A percentile compares a stretch with the other conserved stretches of the same genome.
Evolutionary conservation across 139 green algal species (phyloP).

Genomic region (Haematococcus sp.): DNA sequence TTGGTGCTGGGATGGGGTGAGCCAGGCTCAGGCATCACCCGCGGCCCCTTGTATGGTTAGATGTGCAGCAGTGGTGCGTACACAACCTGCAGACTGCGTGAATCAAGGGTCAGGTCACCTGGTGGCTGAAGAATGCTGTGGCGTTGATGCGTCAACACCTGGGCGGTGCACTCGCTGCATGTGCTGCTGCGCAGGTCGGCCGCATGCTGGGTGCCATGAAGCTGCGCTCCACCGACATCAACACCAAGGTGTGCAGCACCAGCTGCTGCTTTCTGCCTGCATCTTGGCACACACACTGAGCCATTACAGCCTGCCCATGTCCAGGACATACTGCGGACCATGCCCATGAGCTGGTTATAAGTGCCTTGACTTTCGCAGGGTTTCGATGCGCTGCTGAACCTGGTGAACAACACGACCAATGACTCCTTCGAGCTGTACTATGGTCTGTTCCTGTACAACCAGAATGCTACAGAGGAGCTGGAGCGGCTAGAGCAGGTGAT

Average conservation of each 20-base stretch:
- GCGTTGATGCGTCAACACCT: too few species aligned
- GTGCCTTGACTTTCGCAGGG: conserved; percentile 20
- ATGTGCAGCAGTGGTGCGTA: too few species aligned
- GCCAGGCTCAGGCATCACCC: too few species aligned
- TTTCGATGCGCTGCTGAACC: conserved; percentile 88
- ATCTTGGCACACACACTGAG: neutral
- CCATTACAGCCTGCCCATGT: too few species aligned
- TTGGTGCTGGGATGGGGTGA: too few species aligned
- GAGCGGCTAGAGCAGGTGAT: conserved; percentile 39
- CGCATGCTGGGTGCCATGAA: conserved; percentile 47
- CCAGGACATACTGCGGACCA: too few species aligned
- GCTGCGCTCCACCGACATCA: conserved; percentile 79
- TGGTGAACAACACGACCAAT: conserved; percentile 96
- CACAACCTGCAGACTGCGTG: too few species aligned
- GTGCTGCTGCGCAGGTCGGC: conserved; percentile 11
- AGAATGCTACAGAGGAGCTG: conserved; percentile 39
- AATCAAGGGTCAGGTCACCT: too few species aligned
- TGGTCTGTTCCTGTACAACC: conserved; percentile 99
- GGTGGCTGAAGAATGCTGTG: too few species aligned
- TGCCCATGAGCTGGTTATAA: too few species aligned
- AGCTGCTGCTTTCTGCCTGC: neutral
- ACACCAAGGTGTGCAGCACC: conserved; percentile 72
- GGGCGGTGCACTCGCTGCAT: too few species aligned
- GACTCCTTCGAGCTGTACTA: conserved; percentile 99
- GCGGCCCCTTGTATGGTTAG: too few species aligned